Conservation (phyloP, 768 basidiomycete genomes). For the Suillus luteus region DNA sequence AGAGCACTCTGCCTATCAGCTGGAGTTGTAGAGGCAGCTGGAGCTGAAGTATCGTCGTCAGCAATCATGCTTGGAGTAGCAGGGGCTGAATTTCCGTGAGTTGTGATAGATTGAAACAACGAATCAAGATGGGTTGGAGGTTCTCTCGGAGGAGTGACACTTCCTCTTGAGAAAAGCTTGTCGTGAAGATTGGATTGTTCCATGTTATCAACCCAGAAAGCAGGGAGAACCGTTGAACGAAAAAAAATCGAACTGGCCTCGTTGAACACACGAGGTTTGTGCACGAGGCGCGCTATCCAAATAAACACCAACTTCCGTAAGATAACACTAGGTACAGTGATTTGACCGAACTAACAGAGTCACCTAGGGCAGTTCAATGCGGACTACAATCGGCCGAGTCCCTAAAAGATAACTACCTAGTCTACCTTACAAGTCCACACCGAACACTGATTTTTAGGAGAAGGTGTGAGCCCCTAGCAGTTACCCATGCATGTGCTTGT, state of each 20-base stretch:
- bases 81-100: slow-evolving; percentile 46
- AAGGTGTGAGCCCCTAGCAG: too few relatives aligned
- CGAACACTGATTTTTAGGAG: too few relatives aligned
- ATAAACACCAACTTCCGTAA: background rate
- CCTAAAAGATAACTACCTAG: too few relatives aligned
- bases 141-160: slow-evolving; percentile 48
- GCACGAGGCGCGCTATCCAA: slow-evolving; percentile 1
- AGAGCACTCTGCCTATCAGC: slow-evolving; percentile 76
- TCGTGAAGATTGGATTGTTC: slow-evolving; percentile 21
- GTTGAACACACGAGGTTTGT: slow-evolving; percentile 31
- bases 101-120: slow-evolving; percentile 59
- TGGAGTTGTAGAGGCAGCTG: slow-evolving; percentile 32
- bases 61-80: slow-evolving; percentile 45
- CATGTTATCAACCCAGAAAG: background rate
- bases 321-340: too few relatives aligned
- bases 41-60: slow-evolving; percentile 43
- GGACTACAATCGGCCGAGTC: too few relatives aligned
- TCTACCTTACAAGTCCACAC: too few relatives aligned
- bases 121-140: slow-evolving; percentile 65
- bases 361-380: too few relatives aligned
- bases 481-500: too few relatives aligned
- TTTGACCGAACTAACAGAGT: too few relatives aligned
- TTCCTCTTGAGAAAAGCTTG: slow-evolving; percentile 55
- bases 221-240: background rate
- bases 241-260: slow-evolving; percentile 22